These are phyloP conservation scores for Toxicodendron radicans DNA, from an alignment of 345 rosid genomes.

Conservation along the genomic window DNA sequence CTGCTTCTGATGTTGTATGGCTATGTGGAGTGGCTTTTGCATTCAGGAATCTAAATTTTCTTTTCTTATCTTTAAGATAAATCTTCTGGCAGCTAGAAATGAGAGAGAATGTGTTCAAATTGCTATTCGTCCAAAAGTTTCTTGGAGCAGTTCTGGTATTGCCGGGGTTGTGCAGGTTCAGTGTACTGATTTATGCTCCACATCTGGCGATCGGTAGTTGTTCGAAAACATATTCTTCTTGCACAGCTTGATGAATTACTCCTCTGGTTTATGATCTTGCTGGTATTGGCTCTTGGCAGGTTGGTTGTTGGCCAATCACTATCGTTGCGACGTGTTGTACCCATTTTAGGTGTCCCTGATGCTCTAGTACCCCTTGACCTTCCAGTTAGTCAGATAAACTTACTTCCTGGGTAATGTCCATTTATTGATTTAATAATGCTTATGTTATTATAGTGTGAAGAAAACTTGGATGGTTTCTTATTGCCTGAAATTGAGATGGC, in stretches of 20 bases:
- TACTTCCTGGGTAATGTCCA: slow-evolving; percentile 72
- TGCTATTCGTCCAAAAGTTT: slow-evolving; percentile 86
- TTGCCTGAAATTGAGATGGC: slow-evolving; percentile 23
- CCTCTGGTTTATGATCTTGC: slow-evolving; percentile 20
- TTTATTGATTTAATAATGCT: slow-evolving; percentile 13
- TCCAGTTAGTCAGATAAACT: slow-evolving; percentile 48
- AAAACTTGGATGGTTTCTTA: slow-evolving; percentile 9
- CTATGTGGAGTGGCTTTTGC: neutral
- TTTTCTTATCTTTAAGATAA: slow-evolving; percentile 51
- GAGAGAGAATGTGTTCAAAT: slow-evolving; percentile 97
- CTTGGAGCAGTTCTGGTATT: slow-evolving; percentile 67
- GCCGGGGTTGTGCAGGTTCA: slow-evolving; percentile 90
- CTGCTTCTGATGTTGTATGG: neutral
- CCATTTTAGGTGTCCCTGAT: slow-evolving; percentile 90
- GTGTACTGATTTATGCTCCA: slow-evolving; percentile 75
- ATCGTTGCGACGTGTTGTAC: slow-evolving; percentile 65
- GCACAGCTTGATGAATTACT: slow-evolving; percentile 6
- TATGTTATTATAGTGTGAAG: slow-evolving; percentile 8
- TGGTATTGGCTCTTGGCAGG: slow-evolving; percentile 44
- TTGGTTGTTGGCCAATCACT: slow-evolving; percentile 77
- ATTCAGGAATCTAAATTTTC: slow-evolving; percentile 21
- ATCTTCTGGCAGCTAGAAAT: slow-evolving; percentile 93
- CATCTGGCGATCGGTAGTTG: slow-evolving; percentile 81
- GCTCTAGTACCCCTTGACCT: slow-evolving; percentile 93
- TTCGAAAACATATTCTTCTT: slow-evolving; percentile 22